Percentiles rank a stretch among this genome's conserved stretches.
These are phyloP conservation scores for Chytriomyces hyalinus DNA, from an alignment of 192 early-diverging fungal species.

Conservation along the genomic window DNA sequence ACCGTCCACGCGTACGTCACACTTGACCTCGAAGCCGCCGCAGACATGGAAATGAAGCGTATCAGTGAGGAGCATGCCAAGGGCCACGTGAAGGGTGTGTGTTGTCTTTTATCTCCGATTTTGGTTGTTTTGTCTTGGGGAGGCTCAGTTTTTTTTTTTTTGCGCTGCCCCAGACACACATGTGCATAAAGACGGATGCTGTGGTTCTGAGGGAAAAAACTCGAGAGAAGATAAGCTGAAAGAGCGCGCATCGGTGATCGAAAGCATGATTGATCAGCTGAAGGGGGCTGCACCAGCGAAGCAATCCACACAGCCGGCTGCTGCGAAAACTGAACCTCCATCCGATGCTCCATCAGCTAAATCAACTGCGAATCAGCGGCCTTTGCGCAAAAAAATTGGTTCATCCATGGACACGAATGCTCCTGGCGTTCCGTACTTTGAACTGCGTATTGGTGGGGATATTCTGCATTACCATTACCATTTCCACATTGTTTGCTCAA, in stretches of 20 bases:
- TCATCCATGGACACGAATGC: slow-evolving; percentile 45
- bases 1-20: slow-evolving; percentile 47
- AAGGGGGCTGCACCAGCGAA: slow-evolving; percentile 9
- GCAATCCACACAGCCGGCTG: neutral
- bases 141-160: neutral
- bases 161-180: neutral
- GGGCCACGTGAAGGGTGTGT: slow-evolving; percentile 22
- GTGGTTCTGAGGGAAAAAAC: neutral
- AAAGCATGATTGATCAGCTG: slow-evolving; percentile 25
- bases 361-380: slow-evolving; percentile 5
- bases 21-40: slow-evolving; percentile 31
- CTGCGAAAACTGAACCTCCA: neutral
- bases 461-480: neutral
- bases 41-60: slow-evolving; percentile 21
- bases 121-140: neutral
- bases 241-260: slow-evolving; percentile 9
- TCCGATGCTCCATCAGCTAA: too few species aligned
- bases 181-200: slow-evolving; percentile 21
- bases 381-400: slow-evolving; percentile 43
- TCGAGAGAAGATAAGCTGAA: slow-evolving; percentile 13
- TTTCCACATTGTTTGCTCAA: too few species aligned
- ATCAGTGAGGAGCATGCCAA: slow-evolving; percentile 23
- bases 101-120: neutral
- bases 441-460: slow-evolving; percentile 49
- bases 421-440: slow-evolving; percentile 46